Percentiles rank a stretch among this genome's conserved stretches.
phyloP scores from a whole-genome alignment of 129 eudicot species.

The Silybum marianum region DNA sequence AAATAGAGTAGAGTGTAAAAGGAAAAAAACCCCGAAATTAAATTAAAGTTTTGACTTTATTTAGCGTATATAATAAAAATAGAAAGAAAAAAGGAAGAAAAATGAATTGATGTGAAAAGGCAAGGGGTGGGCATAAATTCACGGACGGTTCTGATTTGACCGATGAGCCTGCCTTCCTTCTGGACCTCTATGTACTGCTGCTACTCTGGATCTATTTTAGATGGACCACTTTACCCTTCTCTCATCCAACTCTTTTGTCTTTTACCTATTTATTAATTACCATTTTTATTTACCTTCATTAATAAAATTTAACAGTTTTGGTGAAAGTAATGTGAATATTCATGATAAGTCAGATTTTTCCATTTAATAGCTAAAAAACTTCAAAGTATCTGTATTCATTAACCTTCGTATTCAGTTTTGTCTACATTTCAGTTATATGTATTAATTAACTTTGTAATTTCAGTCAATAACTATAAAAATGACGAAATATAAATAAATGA shows the following conservation, averaged over 20 bases:
- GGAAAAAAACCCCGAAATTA: no score
- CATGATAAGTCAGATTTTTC: no score
- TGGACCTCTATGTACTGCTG: background rate
- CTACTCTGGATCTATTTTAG: background rate
- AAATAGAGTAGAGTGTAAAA: no score
- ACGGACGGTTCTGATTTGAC: conserved; percentile 31
- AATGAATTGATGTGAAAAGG: conserved; percentile 23
- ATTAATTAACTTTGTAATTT: no score
- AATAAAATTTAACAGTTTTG: no score
- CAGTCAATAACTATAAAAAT: no score
- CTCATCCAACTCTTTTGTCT: conserved; percentile 20
- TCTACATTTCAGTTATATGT: no score
- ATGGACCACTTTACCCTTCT: conserved; percentile 4
- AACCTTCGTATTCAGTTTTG: no score
- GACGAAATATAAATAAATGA: no score
- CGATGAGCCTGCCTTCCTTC: background rate
- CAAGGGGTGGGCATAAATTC: conserved; percentile 24
- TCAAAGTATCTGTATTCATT: no score
- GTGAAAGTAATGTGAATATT: no score
- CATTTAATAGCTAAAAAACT: no score
- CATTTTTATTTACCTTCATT: background rate
- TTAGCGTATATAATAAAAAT: background rate
- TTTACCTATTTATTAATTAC: conserved; percentile 3
- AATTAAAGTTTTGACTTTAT: background rate
- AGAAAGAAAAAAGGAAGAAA: background rate